phyloP scores from a whole-genome alignment of 2,329 filamentous ascomycete species.

The Aureobasidium sp. region DNA sequence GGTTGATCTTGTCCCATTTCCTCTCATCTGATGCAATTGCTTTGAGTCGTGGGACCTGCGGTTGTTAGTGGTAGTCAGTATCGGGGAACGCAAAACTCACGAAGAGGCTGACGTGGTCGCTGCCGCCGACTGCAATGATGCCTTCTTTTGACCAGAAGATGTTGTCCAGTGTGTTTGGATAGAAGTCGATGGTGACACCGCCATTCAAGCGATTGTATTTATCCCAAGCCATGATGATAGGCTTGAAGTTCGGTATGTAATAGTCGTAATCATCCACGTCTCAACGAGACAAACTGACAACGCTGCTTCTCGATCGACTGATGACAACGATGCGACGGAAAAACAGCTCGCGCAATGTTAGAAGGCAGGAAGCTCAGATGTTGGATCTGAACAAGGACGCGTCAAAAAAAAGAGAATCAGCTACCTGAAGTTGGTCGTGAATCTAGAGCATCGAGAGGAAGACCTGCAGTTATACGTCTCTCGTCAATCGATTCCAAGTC shows the following conservation, averaged over 20 bases:
- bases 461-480: neutral
- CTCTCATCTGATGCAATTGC: slow-evolving; percentile 22
- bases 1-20: slow-evolving; percentile 27
- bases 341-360: neutral
- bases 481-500: no score
- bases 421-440: neutral
- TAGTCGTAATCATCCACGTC: neutral
- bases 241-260: neutral
- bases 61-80: neutral
- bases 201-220: slow-evolving; percentile 2
- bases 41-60: slow-evolving; percentile 18
- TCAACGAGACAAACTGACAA: neutral
- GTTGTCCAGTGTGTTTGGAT: slow-evolving; percentile 43
- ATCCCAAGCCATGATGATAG: neutral
- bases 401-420: neutral
- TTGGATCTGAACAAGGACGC: slow-evolving; percentile 8
- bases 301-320: no score
- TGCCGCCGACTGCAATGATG: slow-evolving; percentile 47
- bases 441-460: neutral
- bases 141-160: slow-evolving; percentile 51
- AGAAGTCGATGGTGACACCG: slow-evolving; percentile 23
- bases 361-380: neutral
- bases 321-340: no score
- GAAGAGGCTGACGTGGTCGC: slow-evolving; percentile 47
- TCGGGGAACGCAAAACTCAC: slow-evolving; percentile 25